Conservation (phyloP, 352 stramenopile species). For the Phytopythium ostracodes region DNA sequence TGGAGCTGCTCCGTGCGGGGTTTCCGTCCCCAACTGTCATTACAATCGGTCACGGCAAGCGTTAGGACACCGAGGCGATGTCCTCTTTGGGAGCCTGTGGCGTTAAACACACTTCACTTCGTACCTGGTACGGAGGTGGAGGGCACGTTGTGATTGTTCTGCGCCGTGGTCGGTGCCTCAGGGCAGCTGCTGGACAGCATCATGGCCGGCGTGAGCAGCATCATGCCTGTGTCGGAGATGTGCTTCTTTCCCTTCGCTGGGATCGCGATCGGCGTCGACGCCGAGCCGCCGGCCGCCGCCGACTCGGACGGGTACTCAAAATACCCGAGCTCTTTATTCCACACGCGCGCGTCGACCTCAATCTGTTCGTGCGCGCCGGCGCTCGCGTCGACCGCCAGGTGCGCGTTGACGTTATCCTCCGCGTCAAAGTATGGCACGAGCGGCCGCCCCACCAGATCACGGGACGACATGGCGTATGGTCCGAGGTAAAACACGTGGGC, state of each 20-base stretch:
- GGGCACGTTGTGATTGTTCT: constrained; percentile 12
- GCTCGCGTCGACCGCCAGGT: constrained; percentile 34
- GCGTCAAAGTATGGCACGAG: constrained; percentile 75
- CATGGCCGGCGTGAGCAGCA: constrained; percentile 66
- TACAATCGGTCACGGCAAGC: neutral
- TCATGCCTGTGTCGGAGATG: constrained; percentile 29
- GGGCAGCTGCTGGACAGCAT: constrained; percentile 68
- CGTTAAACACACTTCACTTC: neutral
- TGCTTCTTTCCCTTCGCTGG: constrained; percentile 13
- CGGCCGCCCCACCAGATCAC: constrained; percentile 55
- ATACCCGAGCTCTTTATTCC: constrained; percentile 79
- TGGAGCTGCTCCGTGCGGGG: constrained; percentile 35
- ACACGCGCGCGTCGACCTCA: constrained; percentile 79
- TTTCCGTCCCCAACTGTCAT: neutral
- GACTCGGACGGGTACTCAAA: constrained; percentile 71
- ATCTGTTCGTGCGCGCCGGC: constrained; percentile 44
- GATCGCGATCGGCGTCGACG: constrained; percentile 26
- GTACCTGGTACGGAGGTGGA: constrained; percentile 4
- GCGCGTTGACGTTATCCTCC: constrained; percentile 72
- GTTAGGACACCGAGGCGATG: neutral
- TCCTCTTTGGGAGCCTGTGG: neutral
- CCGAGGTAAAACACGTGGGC: neutral
- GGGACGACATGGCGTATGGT: constrained; percentile 27
- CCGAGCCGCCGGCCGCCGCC: constrained; percentile 6
- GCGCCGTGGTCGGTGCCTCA: constrained; percentile 15